Percentiles rank a stretch among this genome's conserved stretches.
Evolutionary conservation across 768 basidiomycete species (phyloP).

Genomic region (Tylopilus subfusipes): DNA sequence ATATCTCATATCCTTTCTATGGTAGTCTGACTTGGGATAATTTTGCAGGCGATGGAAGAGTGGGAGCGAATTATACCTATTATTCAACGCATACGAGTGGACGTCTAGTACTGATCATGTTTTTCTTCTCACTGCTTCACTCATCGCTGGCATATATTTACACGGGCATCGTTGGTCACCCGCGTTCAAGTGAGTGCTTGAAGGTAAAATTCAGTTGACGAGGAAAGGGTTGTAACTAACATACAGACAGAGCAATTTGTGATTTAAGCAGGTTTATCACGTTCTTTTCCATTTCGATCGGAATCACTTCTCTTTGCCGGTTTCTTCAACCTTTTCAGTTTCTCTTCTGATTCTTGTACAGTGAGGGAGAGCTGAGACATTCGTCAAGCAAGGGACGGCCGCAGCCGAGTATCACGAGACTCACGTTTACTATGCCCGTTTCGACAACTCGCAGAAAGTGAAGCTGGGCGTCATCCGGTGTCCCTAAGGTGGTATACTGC

Average conservation of each 20-base stretch:
- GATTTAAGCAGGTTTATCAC: conserved; percentile 4
- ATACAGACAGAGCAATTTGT: neutral
- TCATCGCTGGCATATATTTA: conserved; percentile 5
- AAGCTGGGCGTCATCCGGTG: conserved; percentile 63
- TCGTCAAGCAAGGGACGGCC: conserved; percentile 1
- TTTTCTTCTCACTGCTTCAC: conserved; percentile 16
- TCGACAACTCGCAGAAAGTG: conserved; percentile 78
- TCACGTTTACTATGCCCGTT: conserved; percentile 77
- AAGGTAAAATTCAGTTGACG: neutral
- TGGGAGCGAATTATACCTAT: conserved; percentile 95
- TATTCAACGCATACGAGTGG: conserved; percentile 91
- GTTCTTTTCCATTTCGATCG: conserved; percentile 11
- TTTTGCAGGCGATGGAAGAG: conserved; percentile 85
- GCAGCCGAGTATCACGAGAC: conserved; percentile 15
- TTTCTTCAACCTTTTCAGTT: conserved; percentile 37
- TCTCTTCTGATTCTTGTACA: conserved; percentile 77
- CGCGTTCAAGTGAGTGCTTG: conserved; percentile 3
- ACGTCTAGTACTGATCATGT: conserved; percentile 52
- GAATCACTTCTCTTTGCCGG: neutral
- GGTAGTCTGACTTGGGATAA: conserved; percentile 3
- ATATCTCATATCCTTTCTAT: conserved; percentile 3
- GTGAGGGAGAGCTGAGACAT: conserved; percentile 60
- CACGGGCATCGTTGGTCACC: conserved; percentile 6
- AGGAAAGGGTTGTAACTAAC: neutral
- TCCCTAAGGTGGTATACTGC: conserved; percentile 65